These are phyloP conservation scores for Omphalotus guepiniiformis DNA, from an alignment of 768 basidiomycete genomes.

Conservation along the genomic window DNA sequence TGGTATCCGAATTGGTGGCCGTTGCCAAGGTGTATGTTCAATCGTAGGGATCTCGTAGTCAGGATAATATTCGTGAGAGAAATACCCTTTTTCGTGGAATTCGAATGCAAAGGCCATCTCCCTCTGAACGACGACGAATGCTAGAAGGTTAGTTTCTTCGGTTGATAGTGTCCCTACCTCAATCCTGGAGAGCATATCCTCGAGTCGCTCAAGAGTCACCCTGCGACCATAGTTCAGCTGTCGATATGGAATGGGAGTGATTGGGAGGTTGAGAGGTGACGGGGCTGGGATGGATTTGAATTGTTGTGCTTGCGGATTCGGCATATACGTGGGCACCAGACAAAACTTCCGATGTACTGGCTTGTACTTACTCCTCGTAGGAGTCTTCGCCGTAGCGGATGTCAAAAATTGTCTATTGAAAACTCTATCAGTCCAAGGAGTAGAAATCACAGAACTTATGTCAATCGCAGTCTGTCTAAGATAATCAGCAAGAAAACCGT, in stretches of 20 bases:
- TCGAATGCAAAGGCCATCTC: constrained; percentile 19
- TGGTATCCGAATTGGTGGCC: constrained; percentile 22
- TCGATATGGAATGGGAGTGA: constrained; percentile 7
- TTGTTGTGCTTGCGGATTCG: too few relatives aligned
- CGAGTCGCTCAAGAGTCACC: constrained; percentile 11
- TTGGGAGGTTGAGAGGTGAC: constrained; percentile 8
- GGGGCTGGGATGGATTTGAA: constrained; percentile 21
- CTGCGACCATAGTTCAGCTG: constrained; percentile 5
- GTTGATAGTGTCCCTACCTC: constrained; percentile 5
- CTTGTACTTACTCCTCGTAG: constrained; percentile 22
- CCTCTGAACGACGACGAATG: constrained; percentile 7
- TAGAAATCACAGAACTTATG: background rate
- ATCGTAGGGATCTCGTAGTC: too few relatives aligned
- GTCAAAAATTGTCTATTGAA: constrained; percentile 1
- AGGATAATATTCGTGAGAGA: constrained; percentile 25
- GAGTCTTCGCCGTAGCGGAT: background rate
- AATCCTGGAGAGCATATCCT: constrained; percentile 13
- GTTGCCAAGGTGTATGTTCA: too few relatives aligned
- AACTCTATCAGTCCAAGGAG: constrained; percentile 8
- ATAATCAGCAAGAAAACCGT: constrained; percentile 1
- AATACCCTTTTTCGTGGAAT: constrained; percentile 25
- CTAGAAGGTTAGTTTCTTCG: constrained; percentile 14
- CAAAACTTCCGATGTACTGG: constrained; percentile 22
- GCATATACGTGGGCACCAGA: constrained; percentile 24
- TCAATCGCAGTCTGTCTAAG: background rate